Evolutionary conservation across 108 stramenopile genomes (phyloP), one percentile per base, ranked within the genome.

Genomic region (Cyclotella cryptica): DNA sequence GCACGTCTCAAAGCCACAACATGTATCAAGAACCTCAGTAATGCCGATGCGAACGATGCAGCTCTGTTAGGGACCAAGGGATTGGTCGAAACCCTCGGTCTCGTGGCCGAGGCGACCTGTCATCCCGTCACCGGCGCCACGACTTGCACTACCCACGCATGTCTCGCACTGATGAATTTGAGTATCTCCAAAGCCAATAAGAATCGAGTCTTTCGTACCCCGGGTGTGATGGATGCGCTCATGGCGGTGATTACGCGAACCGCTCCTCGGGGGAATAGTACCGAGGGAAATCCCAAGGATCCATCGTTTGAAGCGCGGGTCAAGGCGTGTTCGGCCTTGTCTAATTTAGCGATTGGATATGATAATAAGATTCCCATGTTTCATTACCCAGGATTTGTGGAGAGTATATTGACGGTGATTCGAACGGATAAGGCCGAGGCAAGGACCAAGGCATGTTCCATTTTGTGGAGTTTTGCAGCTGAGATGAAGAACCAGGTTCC

Each of bases 301-400:
- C 78, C 83, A 28, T 77, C 67, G 55, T 80, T 72, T 49, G 95
- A 96, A 74, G 95, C 95, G 10, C 74, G 95, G 18, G 87, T 96
- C 65, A 96, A 96, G 86, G 92, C 92, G 12, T 96, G 95, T 69
- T 96, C 95, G 26, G 95, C 95, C 11, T 71, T 96, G 17, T 92
- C 91, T 29, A 96, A 96, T 57, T 74, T 96, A 22, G 95, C 95
- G 17, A 96, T 96, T 81, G 95, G 95, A 10, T 96, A 96, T 76
- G 95, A 96, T 82, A 96, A 96, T 81, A 96, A 96, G 91, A 96
- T 96, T 63, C 91, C 95, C 45, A 96, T 96, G 95, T 96, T 96
- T 69, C 74, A 84, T 69, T 96, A 93, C 69, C 92, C 95, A 17
- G 92, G 95, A 22, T 96, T 96, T 80, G 95, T 96, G 22, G 92